Evolutionary conservation across 2,329 filamentous ascomycete genomes (phyloP).

Genomic region (Apiospora hydei): DNA sequence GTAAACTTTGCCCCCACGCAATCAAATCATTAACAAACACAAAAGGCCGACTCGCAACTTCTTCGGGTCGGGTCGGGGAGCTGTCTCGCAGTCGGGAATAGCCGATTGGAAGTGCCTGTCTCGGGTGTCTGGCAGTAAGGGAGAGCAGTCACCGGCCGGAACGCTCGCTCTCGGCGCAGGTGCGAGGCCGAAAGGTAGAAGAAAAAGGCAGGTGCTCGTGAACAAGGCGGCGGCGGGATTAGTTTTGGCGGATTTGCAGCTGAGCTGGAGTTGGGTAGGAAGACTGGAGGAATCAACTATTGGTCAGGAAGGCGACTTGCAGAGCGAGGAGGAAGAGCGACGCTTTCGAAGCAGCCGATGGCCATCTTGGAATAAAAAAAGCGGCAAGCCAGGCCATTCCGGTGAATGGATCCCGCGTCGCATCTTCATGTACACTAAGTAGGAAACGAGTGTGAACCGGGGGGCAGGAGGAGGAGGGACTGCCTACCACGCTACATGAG

Average conservation of each 20-base stretch:
- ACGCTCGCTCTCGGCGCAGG: constrained; percentile 7
- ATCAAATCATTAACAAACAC: constrained; percentile 2
- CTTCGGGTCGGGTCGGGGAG: background rate
- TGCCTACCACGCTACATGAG: background rate
- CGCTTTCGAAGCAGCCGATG: background rate
- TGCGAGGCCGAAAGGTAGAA: background rate
- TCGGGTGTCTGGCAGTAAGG: background rate
- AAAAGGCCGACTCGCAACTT: background rate
- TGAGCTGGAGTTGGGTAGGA: background rate
- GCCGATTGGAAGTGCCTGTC: background rate
- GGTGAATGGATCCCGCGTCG: constrained; percentile 17
- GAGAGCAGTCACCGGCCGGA: background rate
- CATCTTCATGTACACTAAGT: constrained; percentile 17
- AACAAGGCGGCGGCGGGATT: background rate
- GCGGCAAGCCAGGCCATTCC: constrained; percentile 3
- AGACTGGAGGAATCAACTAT: background rate
- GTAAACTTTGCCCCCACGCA: constrained; percentile 11
- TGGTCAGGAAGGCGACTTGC: background rate
- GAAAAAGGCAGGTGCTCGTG: background rate
- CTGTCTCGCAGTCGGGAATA: background rate
- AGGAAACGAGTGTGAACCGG: constrained; percentile 1
- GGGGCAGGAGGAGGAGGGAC: background rate
- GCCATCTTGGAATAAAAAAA: constrained; percentile 13
- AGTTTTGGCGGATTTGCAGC: background rate
- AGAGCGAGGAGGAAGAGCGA: background rate